Conservation (phyloP, 2,329 filamentous ascomycete species). For the Grosmannia serpens region DNA sequence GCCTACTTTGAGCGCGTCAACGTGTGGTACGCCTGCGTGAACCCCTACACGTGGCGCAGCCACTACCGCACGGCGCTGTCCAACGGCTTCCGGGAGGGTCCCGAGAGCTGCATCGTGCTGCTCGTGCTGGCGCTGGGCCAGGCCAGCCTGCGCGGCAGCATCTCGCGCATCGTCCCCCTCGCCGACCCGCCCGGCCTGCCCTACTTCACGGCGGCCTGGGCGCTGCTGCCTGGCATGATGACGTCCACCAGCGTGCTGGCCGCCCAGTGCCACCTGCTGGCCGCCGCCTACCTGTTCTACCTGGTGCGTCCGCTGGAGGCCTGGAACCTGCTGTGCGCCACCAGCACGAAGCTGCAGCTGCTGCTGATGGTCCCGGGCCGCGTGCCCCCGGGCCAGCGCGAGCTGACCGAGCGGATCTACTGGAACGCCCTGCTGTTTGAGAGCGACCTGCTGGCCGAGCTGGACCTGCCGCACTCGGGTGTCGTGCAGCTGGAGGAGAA, state of each 20-base stretch:
- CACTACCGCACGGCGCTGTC: conserved; percentile 67
- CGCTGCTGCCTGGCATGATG: conserved; percentile 65
- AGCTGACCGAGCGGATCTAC: conserved; percentile 67
- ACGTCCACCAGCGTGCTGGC: conserved; percentile 67
- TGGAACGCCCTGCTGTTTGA: conserved; percentile 78
- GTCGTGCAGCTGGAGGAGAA: conserved; percentile 74
- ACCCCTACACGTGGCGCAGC: conserved; percentile 66
- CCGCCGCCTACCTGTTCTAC: conserved; percentile 74
- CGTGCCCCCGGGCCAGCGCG: conserved; percentile 57
- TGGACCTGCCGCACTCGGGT: conserved; percentile 72
- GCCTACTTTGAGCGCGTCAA: conserved; percentile 75
- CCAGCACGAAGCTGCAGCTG: conserved; percentile 71
- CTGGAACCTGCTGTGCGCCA: conserved; percentile 69
- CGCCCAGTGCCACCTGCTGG: conserved; percentile 69
- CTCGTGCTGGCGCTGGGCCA: conserved; percentile 68
- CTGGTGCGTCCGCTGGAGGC: conserved; percentile 72
- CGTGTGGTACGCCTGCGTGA: conserved; percentile 77
- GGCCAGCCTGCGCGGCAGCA: conserved; percentile 64
- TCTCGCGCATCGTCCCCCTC: conserved; percentile 56
- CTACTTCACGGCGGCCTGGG: conserved; percentile 75
- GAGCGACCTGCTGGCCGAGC: conserved; percentile 66
- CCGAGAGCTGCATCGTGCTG: conserved; percentile 72
- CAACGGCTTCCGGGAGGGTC: conserved; percentile 64
- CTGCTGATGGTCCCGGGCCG: conserved; percentile 62
- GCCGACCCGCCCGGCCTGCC: conserved; percentile 64